Percentiles rank a stretch among this genome's conserved stretches.
These are phyloP conservation scores for Fusarium sp. DNA, from an alignment of 2,329 filamentous ascomycete species.

Conservation along the genomic window DNA sequence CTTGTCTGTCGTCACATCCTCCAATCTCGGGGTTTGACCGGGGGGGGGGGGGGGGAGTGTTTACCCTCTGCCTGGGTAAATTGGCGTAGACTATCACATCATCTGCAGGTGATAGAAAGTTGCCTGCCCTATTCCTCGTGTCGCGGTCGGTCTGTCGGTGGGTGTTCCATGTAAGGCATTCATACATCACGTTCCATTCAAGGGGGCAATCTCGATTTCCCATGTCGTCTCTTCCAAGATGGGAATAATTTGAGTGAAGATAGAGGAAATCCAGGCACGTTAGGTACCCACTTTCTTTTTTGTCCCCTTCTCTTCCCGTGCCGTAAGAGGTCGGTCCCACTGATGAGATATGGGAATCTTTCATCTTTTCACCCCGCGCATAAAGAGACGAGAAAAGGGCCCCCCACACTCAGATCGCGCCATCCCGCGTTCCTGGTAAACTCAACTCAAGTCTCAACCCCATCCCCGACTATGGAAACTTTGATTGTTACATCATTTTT, in stretches of 20 bases:
- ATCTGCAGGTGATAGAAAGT: not conserved
- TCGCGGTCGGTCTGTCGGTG: not conserved
- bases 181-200: slow-evolving; percentile 1
- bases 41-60: not conserved
- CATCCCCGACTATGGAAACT: not conserved
- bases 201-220: not conserved
- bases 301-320: not conserved
- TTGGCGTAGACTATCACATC: not conserved
- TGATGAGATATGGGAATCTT: not conserved
- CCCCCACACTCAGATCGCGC: slow-evolving; percentile 22
- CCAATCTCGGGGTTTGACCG: slow-evolving; percentile 28
- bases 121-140: not conserved
- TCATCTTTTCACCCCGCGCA: not conserved
- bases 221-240: slow-evolving; percentile 5
- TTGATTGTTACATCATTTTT: slow-evolving; percentile 7
- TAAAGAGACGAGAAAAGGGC: not conserved
- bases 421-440: slow-evolving; percentile 41
- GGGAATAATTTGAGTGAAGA: not conserved
- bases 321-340: not conserved
- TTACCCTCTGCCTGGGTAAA: no score
- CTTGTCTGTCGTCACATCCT: slow-evolving; percentile 32
- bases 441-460: slow-evolving; percentile 12
- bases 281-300: not conserved
- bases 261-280: not conserved
- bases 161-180: slow-evolving; percentile 6